Evolutionary conservation across 2,329 filamentous ascomycete species (phyloP), one percentile per base, ranked within the genome.

Genomic region (Macrophomina pseudophaseolina): DNA sequence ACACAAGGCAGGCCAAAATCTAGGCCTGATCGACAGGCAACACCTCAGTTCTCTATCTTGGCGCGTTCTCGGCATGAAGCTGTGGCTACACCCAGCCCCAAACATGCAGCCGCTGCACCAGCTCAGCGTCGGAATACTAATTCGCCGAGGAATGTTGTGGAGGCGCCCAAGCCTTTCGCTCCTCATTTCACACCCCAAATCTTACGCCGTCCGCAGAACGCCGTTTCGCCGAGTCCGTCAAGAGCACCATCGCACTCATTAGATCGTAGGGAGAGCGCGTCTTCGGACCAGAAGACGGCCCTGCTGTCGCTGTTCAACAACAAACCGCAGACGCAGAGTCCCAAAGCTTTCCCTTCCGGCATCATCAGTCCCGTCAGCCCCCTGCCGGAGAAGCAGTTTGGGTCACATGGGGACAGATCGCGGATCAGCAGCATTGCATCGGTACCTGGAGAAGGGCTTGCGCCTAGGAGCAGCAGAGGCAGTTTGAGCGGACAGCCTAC

Each of bases 341-440:
- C 74, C 0, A 35, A 75, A 60, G 73, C 66, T 9, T 60, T 68
- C 5, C 71, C 75, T 69, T 78, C 77, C n/a, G 76, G 76, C 23
- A 44, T 79, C 18, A 75, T 76, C 33, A 79, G 77, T 66, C 78
- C 78, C 0, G 77, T 80, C 4, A 77, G 75, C 63, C 78, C 78
- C 6, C 67, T 79, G 4, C 75, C 73, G 5, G 69, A 70, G n/a
- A 73, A 72, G 54, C 71, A 71, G 6, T 64, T 66, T 4, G 70
- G 69, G 14, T 62, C 56, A 7, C n/a, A 9, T 12, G 71, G 68
- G 2, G 71, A 68, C n/a, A 67, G 76, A 49, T 74, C 71, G 30
- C 68, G 77, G n/a, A 79, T 79, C 12, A 75, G 72, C 28, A 75
- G 72, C 40, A 75, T 79, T 35, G 74, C 16, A 53, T 63, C 63